Evolutionary conservation across 2,329 filamentous ascomycete species (phyloP), one percentile per base, ranked within the genome.

Genomic region (Alternaria triticina): DNA sequence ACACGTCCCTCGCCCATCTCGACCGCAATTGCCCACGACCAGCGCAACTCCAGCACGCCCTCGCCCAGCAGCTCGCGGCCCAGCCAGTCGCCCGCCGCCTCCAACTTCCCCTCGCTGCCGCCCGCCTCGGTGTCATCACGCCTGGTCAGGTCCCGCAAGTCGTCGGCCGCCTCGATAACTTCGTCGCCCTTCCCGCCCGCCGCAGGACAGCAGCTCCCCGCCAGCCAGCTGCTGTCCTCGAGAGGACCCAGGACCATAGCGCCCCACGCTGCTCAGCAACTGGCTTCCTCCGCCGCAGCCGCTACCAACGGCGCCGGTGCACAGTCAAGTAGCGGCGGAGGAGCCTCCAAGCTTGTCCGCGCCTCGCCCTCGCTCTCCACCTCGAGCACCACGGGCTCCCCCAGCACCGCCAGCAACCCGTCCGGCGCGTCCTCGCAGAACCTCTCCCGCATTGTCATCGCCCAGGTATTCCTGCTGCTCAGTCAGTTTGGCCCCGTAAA

Each of bases 401-500:
- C 85, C 40, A 85, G 83, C 72, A 83, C 85, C 58, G 82, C 78
- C 73, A 82, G 73, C 81, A 86, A 81, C 74, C 81, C 74, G 70
- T 74, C 77, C 57, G 65, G 66, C 45, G 80, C 78, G 46, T 75
- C 82, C 50, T 80, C 83, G 12, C 79, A 81, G 20, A 80, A 75
- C 44, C 86, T 98, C 74, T 91, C 91, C 65, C 97, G 96, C 83
- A 96, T 99, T 80, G 94, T 96, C 74, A 90, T 97, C 76, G 94
- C 96, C 70, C 96, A 99, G 85, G 90, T 98, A 70, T 97, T 96
- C 83, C 89, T 99, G 69, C 88, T 99, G 61, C 87, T 99, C 70
- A 96, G 94, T 83, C 77, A 80, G 62, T 75, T 80, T 47, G 75
- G 76, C 22, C 94, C 93, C 33, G 91, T 98, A 78, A 97, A 96